Evolutionary conservation across 2,329 filamentous ascomycete species (phyloP), one percentile per base, ranked within the genome.

Genomic region (Grosmannia huntii): DNA sequence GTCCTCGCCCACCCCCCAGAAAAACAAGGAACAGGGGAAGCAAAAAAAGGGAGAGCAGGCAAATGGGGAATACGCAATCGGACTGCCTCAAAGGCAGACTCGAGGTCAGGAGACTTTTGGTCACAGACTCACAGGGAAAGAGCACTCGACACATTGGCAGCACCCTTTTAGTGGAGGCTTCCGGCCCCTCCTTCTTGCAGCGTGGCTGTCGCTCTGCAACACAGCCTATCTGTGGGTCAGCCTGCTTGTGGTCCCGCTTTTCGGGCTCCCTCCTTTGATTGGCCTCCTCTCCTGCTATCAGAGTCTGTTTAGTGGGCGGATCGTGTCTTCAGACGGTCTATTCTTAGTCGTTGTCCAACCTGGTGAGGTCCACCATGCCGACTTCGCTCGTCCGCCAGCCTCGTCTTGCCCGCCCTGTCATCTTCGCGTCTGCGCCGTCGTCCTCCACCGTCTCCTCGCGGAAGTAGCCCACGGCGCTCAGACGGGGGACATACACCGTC

Each of bases 381-480:
- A 60, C 56, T 27, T 60, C 59, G 50, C 59, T 60, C 36, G 54
- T 19, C 0, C 56, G 53, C 59, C 59, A 60, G 38, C 53, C 58
- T 59, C 38, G 57, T 27, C 48, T 41, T 5, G 11, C 23, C 5
- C 28, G 16, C 1, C 36, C 41, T 23, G 31, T 6, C 36, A n/a
- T 11, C 64, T 50, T 65, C 57, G 28, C 31, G 52, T 38, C 65
- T 41, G 64, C 59, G 2, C 23, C 57, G 2, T 66, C 63, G 23
- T 57, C 60, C 11, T 62, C 58, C 54, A 66, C 65, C 48, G 65
- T 60, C 21, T 66, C 46, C 51, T 68, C 65, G 10, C 56, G 60
- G 50, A 69, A 66, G 60, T 62, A 69, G 3, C 68, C 68, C n/a
- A 60, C 41, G 5, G 62, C 64, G 49, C 65, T 67, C 4, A 59